A percentile compares a stretch with the other conserved stretches of the same genome.
phyloP scores from a whole-genome alignment of 768 basidiomycete species.

The Termitomyces sp. region DNA sequence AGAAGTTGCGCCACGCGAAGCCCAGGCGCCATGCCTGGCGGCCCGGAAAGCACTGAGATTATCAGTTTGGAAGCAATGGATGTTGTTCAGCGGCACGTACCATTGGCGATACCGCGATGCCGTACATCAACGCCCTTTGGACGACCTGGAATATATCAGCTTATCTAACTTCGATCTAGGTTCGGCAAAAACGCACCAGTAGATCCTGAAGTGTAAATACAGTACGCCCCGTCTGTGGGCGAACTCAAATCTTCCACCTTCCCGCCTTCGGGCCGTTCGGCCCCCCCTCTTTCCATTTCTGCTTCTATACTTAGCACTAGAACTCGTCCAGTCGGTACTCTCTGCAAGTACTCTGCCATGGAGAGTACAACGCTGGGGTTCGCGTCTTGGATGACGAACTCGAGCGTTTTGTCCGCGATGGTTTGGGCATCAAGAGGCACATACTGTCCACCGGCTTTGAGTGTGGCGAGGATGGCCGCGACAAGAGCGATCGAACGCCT shows the following conservation, averaged over 20 bases:
- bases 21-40: slow-evolving; percentile 57
- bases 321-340: slow-evolving; percentile 21
- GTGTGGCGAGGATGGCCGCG: slow-evolving; percentile 45
- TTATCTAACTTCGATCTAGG: not conserved
- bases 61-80: not conserved
- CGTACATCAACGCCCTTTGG: slow-evolving; percentile 57
- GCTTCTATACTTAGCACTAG: slow-evolving; percentile 27
- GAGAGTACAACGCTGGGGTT: slow-evolving; percentile 35
- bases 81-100: slow-evolving; percentile 20
- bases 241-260: slow-evolving; percentile 33
- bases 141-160: slow-evolving; percentile 40
- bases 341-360: slow-evolving; percentile 33
- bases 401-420: slow-evolving; percentile 48
- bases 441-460: slow-evolving; percentile 56
- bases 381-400: slow-evolving; percentile 45
- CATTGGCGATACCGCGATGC: slow-evolving; percentile 51
- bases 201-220: slow-evolving; percentile 58
- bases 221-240: slow-evolving; percentile 42
- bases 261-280: slow-evolving; percentile 18
- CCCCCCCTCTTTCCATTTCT: slow-evolving; percentile 23
- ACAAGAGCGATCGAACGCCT: slow-evolving; percentile 50
- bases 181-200: slow-evolving; percentile 4
- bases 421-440: slow-evolving; percentile 54
- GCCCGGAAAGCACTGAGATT: slow-evolving; percentile 26
- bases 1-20: slow-evolving; percentile 52